Evolutionary conservation across 176 grass and related monocot genomes (phyloP), one percentile per base, ranked within the genome.

Genomic region (Areca catechu): DNA sequence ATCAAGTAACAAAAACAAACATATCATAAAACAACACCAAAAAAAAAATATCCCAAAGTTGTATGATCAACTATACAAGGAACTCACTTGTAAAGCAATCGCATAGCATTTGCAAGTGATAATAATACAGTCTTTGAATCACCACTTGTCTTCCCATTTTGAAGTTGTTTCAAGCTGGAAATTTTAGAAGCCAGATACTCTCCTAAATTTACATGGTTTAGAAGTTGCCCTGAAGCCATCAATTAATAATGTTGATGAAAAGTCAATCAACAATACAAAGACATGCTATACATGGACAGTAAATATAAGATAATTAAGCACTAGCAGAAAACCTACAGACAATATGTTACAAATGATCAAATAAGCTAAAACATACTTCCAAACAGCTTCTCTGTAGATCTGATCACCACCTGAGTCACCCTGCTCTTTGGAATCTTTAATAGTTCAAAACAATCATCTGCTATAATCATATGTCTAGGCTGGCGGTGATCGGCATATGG

Each of bases 361-460:
- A 72, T 27, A 62, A 66, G 49, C 47, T 66, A 67, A 76, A 19
- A 73, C 84, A 48, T 98, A 98, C 94, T 98, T 79, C 94, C 94
- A 78, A 89, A 89, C 5, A 85, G 78, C 65, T 90, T 87, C 76
- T 98, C 84, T 54, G 92, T 79, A 75, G 88, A 92, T 85, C 85
- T 98, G 61, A 79, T 63, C 49, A 98, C 72, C 66, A 93, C 88
- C 76, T 89, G 84, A 73, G 78, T 93, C 54, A 93, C 65, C 63
- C 76, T 86, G 74, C 78, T 86, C 66, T 81, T 53, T 62, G 82
- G 88, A 77, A 98, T 70, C 74, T 92, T 98, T 49, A 80, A 84
- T 54, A 89, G 66, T 66, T 79, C 84, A 89, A 98, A 98, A 67
- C 78, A 89, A 76, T 98, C 88, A 70, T 89, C 93, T 61, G 88